Conservation (phyloP, 805 yeast species). For the Hanseniaspora singularis region DNA sequence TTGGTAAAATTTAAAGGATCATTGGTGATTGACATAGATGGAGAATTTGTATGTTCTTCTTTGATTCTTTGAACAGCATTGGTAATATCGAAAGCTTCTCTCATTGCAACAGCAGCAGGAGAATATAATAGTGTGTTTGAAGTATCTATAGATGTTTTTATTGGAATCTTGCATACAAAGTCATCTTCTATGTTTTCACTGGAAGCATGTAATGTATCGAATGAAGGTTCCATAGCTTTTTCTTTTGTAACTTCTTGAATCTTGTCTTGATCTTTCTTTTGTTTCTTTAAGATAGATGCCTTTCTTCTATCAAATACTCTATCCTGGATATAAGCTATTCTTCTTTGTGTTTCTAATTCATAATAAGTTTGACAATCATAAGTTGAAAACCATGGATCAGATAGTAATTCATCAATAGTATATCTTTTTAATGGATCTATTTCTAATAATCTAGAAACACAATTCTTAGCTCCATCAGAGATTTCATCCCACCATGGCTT, state of each 20-base stretch:
- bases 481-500: slow-evolving; percentile 88
- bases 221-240: background rate
- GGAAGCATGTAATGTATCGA: too few species aligned
- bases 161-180: slow-evolving; percentile 22
- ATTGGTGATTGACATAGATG: background rate
- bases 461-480: slow-evolving; percentile 53
- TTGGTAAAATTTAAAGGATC: slow-evolving; percentile 5
- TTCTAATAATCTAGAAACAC: slow-evolving; percentile 53
- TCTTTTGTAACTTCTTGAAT: slow-evolving; percentile 12
- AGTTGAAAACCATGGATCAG: slow-evolving; percentile 55
- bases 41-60: slow-evolving; percentile 29
- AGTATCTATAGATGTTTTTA: slow-evolving; percentile 17
- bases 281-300: slow-evolving; percentile 15
- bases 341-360: slow-evolving; percentile 3
- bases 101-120: slow-evolving; percentile 68
- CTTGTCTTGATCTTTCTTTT: slow-evolving; percentile 13
- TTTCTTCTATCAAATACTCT: slow-evolving; percentile 13
- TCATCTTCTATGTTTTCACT: slow-evolving; percentile 20
- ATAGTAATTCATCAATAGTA: slow-evolving; percentile 51
- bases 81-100: slow-evolving; percentile 77
- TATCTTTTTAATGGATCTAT: slow-evolving; percentile 60
- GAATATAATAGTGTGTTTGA: slow-evolving; percentile 33
- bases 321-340: background rate
- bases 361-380: slow-evolving; percentile 22
- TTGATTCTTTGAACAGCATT: slow-evolving; percentile 76